phyloP scores from a whole-genome alignment of 2,329 filamentous ascomycete species.

The Mollisia scopiformis region DNA sequence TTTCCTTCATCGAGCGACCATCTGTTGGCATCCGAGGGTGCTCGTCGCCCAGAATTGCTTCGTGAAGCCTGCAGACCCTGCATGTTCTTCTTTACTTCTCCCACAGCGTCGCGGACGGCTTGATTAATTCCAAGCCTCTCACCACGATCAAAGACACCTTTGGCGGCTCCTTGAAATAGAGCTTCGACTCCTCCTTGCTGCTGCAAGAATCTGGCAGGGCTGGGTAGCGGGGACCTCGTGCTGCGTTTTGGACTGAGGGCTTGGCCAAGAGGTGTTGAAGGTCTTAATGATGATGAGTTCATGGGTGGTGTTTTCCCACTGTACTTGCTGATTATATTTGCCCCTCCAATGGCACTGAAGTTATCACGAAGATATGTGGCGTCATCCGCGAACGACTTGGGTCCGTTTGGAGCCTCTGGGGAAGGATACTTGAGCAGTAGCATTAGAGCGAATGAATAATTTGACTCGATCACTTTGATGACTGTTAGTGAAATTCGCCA shows the following conservation, averaged over 20 bases:
- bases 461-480: slow-evolving; percentile 74
- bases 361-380: slow-evolving; percentile 75
- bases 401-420: slow-evolving; percentile 62
- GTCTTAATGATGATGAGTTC: slow-evolving; percentile 26
- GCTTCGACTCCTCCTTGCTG: slow-evolving; percentile 65
- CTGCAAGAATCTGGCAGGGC: slow-evolving; percentile 43
- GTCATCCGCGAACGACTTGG: slow-evolving; percentile 83
- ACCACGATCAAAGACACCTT: slow-evolving; percentile 71
- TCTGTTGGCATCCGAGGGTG: slow-evolving; percentile 25
- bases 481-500: not conserved
- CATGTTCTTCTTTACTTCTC: slow-evolving; percentile 78
- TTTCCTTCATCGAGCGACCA: slow-evolving; percentile 37
- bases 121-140: slow-evolving; percentile 81
- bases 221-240: slow-evolving; percentile 34
- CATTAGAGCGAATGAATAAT: slow-evolving; percentile 85
- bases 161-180: slow-evolving; percentile 75
- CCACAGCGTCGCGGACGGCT: slow-evolving; percentile 78
- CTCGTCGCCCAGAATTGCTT: slow-evolving; percentile 38
- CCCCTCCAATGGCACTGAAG: slow-evolving; percentile 62
- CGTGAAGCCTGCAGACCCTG: slow-evolving; percentile 64
- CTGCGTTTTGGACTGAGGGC: slow-evolving; percentile 27
- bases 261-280: slow-evolving; percentile 33
- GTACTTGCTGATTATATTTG: slow-evolving; percentile 71
- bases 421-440: slow-evolving; percentile 83
- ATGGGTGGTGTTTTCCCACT: slow-evolving; percentile 56